Conservation (phyloP, 108 stramenopile genomes). For the Cyclotella choctawhatcheeana region DNA sequence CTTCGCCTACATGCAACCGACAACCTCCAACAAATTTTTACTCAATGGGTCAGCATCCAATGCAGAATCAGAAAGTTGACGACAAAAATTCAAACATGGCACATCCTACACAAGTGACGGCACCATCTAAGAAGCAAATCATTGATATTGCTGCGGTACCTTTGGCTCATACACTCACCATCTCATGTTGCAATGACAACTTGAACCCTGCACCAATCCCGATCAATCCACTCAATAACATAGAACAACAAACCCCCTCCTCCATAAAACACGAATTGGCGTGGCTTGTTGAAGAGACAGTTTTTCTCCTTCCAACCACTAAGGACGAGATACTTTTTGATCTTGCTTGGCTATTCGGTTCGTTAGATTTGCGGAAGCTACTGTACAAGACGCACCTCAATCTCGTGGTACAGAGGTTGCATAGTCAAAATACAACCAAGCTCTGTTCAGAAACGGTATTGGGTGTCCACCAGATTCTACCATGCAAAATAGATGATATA, state of each 20-base stretch:
- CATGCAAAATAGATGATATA: background rate
- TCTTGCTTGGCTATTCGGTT: background rate
- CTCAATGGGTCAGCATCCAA: too few species aligned
- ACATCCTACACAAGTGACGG: too few species aligned
- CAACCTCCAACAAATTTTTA: too few species aligned
- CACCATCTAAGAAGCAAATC: too few species aligned
- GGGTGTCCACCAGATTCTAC: background rate
- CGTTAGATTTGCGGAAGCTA: constrained; percentile 6
- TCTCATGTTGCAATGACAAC: constrained; percentile 10
- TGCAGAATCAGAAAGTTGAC: too few species aligned
- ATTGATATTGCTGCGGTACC: too few species aligned
- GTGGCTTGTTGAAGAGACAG: constrained; percentile 45
- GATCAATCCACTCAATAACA: constrained; percentile 34
- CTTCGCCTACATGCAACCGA: too few species aligned
- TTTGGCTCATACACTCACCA: background rate
- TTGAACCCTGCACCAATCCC: constrained; percentile 35
- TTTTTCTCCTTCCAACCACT: constrained; percentile 16
- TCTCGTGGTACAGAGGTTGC: background rate
- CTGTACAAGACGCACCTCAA: background rate
- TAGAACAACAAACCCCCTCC: background rate
- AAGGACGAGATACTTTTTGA: background rate
- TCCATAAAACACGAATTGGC: constrained; percentile 41
- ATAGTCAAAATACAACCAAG: background rate
- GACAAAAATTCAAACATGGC: too few species aligned
- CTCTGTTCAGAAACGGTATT: background rate